These are phyloP conservation scores for Zychaea mexicana DNA, from an alignment of 371 early-diverging fungal species.

Conservation along the genomic window DNA sequence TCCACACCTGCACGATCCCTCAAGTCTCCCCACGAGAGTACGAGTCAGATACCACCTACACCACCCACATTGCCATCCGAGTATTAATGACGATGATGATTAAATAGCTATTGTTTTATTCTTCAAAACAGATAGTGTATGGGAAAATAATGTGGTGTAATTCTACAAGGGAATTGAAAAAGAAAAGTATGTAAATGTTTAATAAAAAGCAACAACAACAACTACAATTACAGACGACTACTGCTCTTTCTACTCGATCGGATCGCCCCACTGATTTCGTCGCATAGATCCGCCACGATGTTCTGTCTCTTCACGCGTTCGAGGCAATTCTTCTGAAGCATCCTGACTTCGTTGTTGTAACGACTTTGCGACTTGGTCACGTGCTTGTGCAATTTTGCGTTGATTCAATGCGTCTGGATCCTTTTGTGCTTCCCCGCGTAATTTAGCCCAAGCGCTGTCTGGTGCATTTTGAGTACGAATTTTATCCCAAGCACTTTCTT, in stretches of 20 bases:
- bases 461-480: conserved; percentile 45
- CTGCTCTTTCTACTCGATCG: conserved; percentile 18
- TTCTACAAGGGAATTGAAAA: too few relatives aligned
- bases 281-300: conserved; percentile 19
- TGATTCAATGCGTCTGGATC: conserved; percentile 16
- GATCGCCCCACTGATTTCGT: conserved; percentile 49
- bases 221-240: neutral
- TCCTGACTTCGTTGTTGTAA: conserved; percentile 29
- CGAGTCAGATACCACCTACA: too few relatives aligned
- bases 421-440: conserved; percentile 39
- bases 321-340: conserved; percentile 33
- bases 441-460: conserved; percentile 40
- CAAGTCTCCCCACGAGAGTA: too few relatives aligned
- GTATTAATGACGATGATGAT: too few relatives aligned
- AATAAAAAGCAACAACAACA: neutral
- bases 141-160: too few relatives aligned
- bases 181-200: too few relatives aligned
- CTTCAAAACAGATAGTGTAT: too few relatives aligned
- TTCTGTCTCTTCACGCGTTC: conserved; percentile 45
- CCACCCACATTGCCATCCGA: too few relatives aligned
- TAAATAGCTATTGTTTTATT: too few relatives aligned
- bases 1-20: neutral
- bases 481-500: conserved; percentile 45
- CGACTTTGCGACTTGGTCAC: conserved; percentile 20
- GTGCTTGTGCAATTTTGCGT: conserved; percentile 18